Percentiles rank a stretch among this genome's conserved stretches.
phyloP scores from a whole-genome alignment of 768 basidiomycete genomes.

The Russula earlei region DNA sequence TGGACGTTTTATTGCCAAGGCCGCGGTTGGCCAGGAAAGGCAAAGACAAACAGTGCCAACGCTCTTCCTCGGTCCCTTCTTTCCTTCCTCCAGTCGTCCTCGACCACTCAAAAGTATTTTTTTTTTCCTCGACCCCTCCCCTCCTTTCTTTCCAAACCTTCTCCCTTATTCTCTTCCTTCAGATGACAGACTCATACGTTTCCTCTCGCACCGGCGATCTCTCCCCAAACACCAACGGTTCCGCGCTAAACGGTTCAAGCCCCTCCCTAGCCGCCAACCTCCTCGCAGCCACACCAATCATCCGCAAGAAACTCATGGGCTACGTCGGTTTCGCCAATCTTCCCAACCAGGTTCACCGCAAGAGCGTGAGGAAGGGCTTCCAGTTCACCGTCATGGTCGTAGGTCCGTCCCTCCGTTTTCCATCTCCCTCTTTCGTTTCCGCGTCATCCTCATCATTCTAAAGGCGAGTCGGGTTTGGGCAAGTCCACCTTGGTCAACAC shows the following conservation, averaged over 20 bases:
- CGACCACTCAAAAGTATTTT: slow-evolving; percentile 32
- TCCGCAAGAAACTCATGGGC: slow-evolving; percentile 89
- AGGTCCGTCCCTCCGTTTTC: slow-evolving; percentile 49
- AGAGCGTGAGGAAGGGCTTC: slow-evolving; percentile 96
- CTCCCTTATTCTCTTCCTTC: slow-evolving; percentile 21
- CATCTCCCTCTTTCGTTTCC: slow-evolving; percentile 8
- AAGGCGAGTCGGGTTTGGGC: slow-evolving; percentile 97
- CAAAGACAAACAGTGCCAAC: slow-evolving; percentile 28
- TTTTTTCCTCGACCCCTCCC: slow-evolving; percentile 21
- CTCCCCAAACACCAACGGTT: slow-evolving; percentile 45
- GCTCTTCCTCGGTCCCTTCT: slow-evolving; percentile 24
- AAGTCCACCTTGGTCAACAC: slow-evolving; percentile 99
- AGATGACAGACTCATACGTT: slow-evolving; percentile 72
- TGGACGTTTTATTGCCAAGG: slow-evolving; percentile 41
- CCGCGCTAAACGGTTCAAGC: slow-evolving; percentile 50
- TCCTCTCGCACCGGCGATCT: slow-evolving; percentile 59
- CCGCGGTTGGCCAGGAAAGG: slow-evolving; percentile 35
- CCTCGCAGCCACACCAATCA: slow-evolving; percentile 31
- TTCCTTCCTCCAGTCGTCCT: slow-evolving; percentile 43
- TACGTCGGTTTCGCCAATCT: slow-evolving; percentile 97
- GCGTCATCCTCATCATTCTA: slow-evolving; percentile 28
- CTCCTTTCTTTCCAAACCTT: slow-evolving; percentile 2
- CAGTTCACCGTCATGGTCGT: slow-evolving; percentile 99
- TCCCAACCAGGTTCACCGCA: slow-evolving; percentile 98
- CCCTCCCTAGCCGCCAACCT: slow-evolving; percentile 40